These are phyloP conservation scores for Pseudocercospora musae DNA, from an alignment of 2,329 filamentous ascomycete species.

Conservation along the genomic window DNA sequence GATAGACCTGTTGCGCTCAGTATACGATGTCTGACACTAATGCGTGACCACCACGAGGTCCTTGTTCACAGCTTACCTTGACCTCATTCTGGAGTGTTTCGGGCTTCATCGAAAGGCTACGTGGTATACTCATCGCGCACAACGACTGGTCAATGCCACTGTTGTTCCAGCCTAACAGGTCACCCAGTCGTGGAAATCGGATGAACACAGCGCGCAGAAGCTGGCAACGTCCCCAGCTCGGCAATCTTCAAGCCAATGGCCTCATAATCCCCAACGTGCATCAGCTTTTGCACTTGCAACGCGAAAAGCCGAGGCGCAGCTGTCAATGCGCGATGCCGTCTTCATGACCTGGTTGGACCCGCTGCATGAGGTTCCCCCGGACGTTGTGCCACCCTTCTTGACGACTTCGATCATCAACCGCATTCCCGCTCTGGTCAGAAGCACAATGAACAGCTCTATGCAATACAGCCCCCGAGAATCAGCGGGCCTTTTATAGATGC, in stretches of 20 bases:
- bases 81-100: neutral
- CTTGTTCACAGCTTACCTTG: neutral
- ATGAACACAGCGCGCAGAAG: neutral
- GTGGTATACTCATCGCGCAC: neutral
- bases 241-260: neutral
- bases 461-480: neutral
- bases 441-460: neutral
- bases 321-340: slow-evolving; percentile 8
- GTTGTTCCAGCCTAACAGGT: neutral
- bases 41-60: neutral
- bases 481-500: neutral
- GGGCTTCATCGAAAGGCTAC: neutral
- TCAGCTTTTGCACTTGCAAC: neutral
- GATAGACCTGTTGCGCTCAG: neutral
- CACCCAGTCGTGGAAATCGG: neutral
- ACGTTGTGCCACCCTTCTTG: slow-evolving; percentile 1
- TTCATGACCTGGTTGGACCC: slow-evolving; percentile 7
- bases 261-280: neutral
- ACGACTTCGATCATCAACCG: neutral
- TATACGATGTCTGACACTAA: neutral
- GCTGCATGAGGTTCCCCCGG: neutral
- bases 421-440: neutral
- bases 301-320: neutral
- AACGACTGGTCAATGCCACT: neutral
- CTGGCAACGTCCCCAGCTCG: neutral